Percentiles rank a stretch among this genome's conserved stretches.
phyloP scores from a whole-genome alignment of 2,329 filamentous ascomycete genomes.

The Lasiodiplodia citricola region DNA sequence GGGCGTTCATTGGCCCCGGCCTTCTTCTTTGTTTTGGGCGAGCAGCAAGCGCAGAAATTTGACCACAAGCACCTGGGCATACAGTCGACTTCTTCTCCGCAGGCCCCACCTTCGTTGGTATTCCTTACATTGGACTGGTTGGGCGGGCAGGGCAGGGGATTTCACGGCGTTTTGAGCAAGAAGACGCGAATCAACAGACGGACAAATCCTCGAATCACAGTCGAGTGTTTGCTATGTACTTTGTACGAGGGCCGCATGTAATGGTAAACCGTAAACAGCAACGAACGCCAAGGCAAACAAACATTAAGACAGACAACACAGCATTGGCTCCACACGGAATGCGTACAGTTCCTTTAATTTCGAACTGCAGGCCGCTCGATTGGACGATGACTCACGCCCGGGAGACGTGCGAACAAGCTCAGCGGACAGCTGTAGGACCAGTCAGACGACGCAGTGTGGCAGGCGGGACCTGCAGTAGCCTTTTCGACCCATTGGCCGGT shows the following conservation, averaged over 20 bases:
- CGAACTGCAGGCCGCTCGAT: background rate
- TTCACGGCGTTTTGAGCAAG: conserved; percentile 12
- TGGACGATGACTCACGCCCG: background rate
- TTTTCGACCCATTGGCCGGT: background rate
- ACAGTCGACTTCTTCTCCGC: conserved; percentile 2
- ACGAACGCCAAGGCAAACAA: conserved; percentile 20
- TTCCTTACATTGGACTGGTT: background rate
- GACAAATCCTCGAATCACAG: conserved; percentile 9
- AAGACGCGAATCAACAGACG: background rate
- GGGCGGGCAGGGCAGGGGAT: conserved; percentile 6
- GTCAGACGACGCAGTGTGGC: background rate
- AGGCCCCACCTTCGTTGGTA: background rate
- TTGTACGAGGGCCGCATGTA: conserved; percentile 21
- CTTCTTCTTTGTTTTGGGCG: conserved; percentile 13
- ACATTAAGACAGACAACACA: conserved; percentile 19
- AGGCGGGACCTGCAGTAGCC: conserved; percentile 7
- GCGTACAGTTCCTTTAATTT: conserved; percentile 1
- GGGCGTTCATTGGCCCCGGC: conserved; percentile 16
- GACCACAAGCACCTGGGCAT: conserved; percentile 19
- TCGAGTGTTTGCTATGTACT: conserved; percentile 21
- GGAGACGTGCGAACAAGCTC: background rate
- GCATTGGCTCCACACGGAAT: background rate
- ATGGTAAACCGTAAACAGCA: conserved; percentile 24
- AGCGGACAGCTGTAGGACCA: background rate
- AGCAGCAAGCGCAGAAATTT: conserved; percentile 20